phyloP scores from a whole-genome alignment of 257 asterid genomes.

The Solanum rostratum region DNA sequence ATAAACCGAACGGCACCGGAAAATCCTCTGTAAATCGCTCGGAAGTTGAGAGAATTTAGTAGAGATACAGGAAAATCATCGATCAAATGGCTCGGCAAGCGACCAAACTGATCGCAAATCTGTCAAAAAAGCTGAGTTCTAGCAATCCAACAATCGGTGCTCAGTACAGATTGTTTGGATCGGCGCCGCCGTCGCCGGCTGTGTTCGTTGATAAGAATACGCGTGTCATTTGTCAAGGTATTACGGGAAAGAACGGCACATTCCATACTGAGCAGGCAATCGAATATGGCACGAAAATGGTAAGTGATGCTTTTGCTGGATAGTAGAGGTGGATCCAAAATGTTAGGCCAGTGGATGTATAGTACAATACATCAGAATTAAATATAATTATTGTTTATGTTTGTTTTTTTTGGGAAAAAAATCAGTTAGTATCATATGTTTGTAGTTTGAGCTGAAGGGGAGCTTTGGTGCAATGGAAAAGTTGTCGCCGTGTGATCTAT shows the following conservation, averaged over 20 bases:
- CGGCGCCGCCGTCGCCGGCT: slow-evolving; percentile 76
- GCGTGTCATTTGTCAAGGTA: slow-evolving; percentile 91
- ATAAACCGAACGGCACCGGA: background rate
- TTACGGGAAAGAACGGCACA: slow-evolving; percentile 93
- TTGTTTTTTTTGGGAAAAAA: no score
- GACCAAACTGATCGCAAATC: slow-evolving; percentile 40
- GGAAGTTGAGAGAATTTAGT: background rate
- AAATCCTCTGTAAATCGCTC: background rate
- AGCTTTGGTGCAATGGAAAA: background rate
- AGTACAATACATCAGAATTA: background rate
- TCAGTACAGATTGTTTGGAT: slow-evolving; percentile 67
- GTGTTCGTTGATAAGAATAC: slow-evolving; percentile 95
- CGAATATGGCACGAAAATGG: slow-evolving; percentile 95
- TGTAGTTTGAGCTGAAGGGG: background rate
- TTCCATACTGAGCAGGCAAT: slow-evolving; percentile 95
- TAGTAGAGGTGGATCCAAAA: background rate
- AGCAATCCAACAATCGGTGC: slow-evolving; percentile 1
- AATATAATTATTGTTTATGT: background rate
- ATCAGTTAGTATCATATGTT: background rate
- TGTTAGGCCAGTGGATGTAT: background rate
- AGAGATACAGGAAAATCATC: background rate
- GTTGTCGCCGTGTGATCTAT: background rate
- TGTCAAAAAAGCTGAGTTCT: slow-evolving; percentile 34
- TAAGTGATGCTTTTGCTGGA: background rate
- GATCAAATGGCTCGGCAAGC: slow-evolving; percentile 64